These are phyloP conservation scores for Clarkia xantiana DNA, from an alignment of 345 rosid genomes.

Conservation along the genomic window DNA sequence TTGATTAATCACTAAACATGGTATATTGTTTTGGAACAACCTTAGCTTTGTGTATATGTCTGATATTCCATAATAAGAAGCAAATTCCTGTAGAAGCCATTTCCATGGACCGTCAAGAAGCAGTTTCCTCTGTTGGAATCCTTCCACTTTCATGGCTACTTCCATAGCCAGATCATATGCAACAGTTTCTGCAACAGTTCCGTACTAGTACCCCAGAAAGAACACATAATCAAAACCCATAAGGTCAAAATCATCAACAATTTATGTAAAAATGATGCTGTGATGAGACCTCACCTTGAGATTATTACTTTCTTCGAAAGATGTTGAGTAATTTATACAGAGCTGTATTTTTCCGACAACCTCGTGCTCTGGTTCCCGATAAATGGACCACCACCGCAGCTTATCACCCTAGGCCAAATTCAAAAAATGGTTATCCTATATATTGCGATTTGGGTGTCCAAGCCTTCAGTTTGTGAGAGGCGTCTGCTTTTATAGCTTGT, in stretches of 20 bases:
- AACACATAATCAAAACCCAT: slow-evolving; percentile 10
- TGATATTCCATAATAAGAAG: slow-evolving; percentile 89
- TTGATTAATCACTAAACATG: too few species aligned
- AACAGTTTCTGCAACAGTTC: slow-evolving; percentile 95
- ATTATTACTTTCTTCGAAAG: slow-evolving; percentile 64
- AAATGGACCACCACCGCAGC: slow-evolving; percentile 90
- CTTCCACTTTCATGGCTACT: slow-evolving; percentile 83
- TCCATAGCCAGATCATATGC: slow-evolving; percentile 85
- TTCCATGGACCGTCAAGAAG: slow-evolving; percentile 80
- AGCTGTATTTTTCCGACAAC: slow-evolving; percentile 80
- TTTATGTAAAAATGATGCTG: background rate
- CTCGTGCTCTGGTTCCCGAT: slow-evolving; percentile 87
- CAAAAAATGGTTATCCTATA: slow-evolving; percentile 1
- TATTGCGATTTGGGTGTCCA: too few species aligned
- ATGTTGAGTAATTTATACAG: slow-evolving; percentile 63
- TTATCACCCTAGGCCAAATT: slow-evolving; percentile 59
- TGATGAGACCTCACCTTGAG: slow-evolving; percentile 42
- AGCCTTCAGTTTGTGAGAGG: too few species aligned
- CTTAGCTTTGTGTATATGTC: slow-evolving; percentile 79
- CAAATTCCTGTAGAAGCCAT: slow-evolving; percentile 89
- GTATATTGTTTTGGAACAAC: slow-evolving; percentile 15
- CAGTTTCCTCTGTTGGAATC: slow-evolving; percentile 81
- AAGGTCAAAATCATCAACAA: background rate
- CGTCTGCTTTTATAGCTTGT: background rate
- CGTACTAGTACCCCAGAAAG: slow-evolving; percentile 41